Conservation (phyloP, 2,329 filamentous ascomycete species). For the Penicillium sp. region DNA sequence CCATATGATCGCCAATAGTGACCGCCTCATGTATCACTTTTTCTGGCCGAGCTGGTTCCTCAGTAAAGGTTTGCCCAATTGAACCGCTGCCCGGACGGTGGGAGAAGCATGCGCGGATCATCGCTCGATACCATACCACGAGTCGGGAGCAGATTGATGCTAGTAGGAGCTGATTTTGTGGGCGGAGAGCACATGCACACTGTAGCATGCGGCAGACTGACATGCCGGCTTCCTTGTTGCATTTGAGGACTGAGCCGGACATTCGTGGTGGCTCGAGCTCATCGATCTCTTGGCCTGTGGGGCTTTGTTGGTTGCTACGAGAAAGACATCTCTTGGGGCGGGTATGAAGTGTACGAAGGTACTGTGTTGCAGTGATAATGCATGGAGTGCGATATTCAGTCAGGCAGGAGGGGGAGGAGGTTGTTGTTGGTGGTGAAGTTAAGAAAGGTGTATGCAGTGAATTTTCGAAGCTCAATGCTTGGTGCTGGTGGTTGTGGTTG, state of each 20-base stretch:
- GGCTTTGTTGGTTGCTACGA: background rate
- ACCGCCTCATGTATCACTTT: conserved; percentile 6
- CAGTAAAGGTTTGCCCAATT: background rate
- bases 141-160: conserved; percentile 8
- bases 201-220: conserved; percentile 12
- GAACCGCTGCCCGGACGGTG: background rate
- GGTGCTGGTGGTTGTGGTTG: background rate
- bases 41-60: background rate
- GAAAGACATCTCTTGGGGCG: conserved; percentile 1
- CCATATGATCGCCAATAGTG: conserved; percentile 10
- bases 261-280: background rate
- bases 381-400: background rate
- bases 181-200: conserved; percentile 2
- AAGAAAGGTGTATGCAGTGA: background rate
- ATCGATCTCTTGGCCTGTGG: background rate
- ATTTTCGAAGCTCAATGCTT: background rate
- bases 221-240: conserved; percentile 6
- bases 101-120: conserved; percentile 3
- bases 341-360: conserved; percentile 5
- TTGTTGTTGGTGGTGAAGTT: background rate
- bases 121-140: conserved; percentile 6
- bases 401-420: background rate
- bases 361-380: conserved; percentile 5
- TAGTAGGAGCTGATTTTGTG: conserved; percentile 6
- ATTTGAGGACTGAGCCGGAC: conserved; percentile 7